Evolutionary conservation across 805 yeast genomes (phyloP).

Genomic region (Sugiyamaella marilandica): DNA sequence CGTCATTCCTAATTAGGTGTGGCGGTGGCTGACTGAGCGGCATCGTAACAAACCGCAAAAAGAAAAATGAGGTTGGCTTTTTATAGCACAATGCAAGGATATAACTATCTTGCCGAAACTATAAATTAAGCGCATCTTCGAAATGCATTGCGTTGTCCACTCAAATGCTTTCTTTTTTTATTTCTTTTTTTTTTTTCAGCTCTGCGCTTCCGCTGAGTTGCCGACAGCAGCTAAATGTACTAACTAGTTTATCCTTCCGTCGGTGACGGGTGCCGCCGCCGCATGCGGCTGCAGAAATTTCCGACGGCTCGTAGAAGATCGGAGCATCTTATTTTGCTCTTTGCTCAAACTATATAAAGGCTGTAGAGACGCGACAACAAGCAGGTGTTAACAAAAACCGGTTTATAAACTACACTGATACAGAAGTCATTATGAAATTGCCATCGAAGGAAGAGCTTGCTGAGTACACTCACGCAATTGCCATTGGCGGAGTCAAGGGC

Average conservation of each 20-base stretch:
- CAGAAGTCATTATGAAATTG: constrained; percentile 51
- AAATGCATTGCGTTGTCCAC: background rate
- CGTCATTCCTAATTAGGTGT: background rate
- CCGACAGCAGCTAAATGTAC: too few relatives aligned
- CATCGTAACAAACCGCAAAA: background rate
- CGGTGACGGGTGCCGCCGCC: background rate
- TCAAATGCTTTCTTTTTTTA: too few relatives aligned
- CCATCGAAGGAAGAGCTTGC: constrained; percentile 59
- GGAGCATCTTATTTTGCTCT: background rate
- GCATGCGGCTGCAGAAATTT: background rate
- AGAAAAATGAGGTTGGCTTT: background rate
- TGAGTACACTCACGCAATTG: constrained; percentile 57
- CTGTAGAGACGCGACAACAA: too few relatives aligned
- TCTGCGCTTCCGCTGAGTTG: too few relatives aligned
- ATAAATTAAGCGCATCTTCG: background rate
- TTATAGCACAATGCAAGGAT: background rate
- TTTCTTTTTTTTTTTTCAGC: too few relatives aligned
- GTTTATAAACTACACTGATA: background rate
- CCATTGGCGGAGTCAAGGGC: constrained; percentile 61
- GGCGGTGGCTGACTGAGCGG: constrained; percentile 2
- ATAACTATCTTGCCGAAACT: background rate
- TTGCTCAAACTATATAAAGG: too few relatives aligned
- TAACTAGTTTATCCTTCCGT: background rate
- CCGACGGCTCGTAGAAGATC: constrained; percentile 1
- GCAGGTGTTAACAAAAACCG: background rate